These are phyloP conservation scores for Oxyria digyna DNA, from an alignment of 148 eudicot genomes.

Conservation along the genomic window DNA sequence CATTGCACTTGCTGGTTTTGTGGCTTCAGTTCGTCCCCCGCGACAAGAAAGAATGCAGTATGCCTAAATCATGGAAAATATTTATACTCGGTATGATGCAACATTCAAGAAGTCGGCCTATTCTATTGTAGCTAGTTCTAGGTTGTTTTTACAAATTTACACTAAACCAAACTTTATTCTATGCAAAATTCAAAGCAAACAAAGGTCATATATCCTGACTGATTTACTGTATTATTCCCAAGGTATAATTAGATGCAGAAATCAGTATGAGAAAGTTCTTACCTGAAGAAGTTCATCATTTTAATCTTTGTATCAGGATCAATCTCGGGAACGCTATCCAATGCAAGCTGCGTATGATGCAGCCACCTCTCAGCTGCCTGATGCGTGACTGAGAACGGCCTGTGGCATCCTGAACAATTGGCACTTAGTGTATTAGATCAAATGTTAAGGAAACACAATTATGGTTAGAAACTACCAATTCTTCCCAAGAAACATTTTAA, in stretches of 20 bases:
- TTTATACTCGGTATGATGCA: too few relatives aligned
- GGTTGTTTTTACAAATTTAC: too few relatives aligned
- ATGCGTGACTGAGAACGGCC: slow-evolving; percentile 78
- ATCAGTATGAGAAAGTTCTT: slow-evolving; percentile 1
- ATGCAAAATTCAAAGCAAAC: too few relatives aligned
- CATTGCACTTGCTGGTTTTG: slow-evolving; percentile 32
- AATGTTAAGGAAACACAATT: background rate
- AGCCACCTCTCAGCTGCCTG: slow-evolving; percentile 93
- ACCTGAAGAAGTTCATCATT: slow-evolving; percentile 93
- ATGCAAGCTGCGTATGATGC: slow-evolving; percentile 73
- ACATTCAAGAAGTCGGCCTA: too few relatives aligned
- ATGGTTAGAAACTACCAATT: background rate
- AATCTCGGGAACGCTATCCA: slow-evolving; percentile 45
- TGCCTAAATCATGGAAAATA: slow-evolving; percentile 58
- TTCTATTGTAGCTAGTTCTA: too few relatives aligned
- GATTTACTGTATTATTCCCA: too few relatives aligned
- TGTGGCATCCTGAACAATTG: slow-evolving; percentile 74
- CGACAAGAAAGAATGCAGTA: slow-evolving; percentile 89
- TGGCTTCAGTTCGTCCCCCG: slow-evolving; percentile 78
- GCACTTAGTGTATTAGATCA: background rate
- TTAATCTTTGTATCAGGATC: slow-evolving; percentile 61
- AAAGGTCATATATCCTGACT: too few relatives aligned
- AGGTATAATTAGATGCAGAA: background rate
- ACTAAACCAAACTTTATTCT: too few relatives aligned
- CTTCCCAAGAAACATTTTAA: background rate